A percentile compares a stretch with the other conserved stretches of the same genome.
Conservation (phyloP, 179 eudicot species). For the Dionaea muscipula region DNA sequence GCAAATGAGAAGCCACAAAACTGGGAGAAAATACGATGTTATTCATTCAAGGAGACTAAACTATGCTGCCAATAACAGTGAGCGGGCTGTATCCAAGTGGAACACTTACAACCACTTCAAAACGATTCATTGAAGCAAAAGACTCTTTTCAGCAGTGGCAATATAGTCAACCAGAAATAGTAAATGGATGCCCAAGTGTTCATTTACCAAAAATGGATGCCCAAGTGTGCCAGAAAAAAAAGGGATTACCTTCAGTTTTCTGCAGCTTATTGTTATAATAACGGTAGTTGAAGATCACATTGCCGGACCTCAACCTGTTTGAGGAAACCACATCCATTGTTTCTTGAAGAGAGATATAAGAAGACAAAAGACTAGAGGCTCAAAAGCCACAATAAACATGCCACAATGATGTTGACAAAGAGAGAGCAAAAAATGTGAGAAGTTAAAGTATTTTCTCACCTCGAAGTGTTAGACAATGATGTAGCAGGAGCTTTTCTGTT, state of each 20-base stretch:
- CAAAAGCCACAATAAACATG: conserved; percentile 1
- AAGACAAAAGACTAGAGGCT: not conserved
- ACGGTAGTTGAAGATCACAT: conserved; percentile 79
- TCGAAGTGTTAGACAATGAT: conserved; percentile 38
- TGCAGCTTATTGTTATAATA: conserved; percentile 64
- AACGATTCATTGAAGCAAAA: no score
- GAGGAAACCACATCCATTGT: conserved; percentile 9
- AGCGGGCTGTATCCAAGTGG: no score
- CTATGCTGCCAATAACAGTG: no score
- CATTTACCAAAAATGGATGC: no score
- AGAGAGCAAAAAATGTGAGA: conserved; percentile 4
- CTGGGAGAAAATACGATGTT: no score
- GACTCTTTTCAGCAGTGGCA: no score
- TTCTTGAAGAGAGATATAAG: not conserved
- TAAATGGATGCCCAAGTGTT: no score
- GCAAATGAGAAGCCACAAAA: no score
- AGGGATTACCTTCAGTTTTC: conserved; percentile 32
- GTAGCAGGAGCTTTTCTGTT: conserved; percentile 41
- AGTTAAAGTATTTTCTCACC: conserved; percentile 25
- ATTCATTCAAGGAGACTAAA: no score
- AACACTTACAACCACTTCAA: no score
- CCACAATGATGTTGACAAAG: not conserved
- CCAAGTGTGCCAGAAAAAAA: no score
- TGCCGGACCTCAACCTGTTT: conserved; percentile 84
- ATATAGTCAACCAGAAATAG: no score